Evolutionary conservation across 768 basidiomycete species (phyloP), one percentile per base, ranked within the genome.

Genomic region (Trametes villosa): DNA sequence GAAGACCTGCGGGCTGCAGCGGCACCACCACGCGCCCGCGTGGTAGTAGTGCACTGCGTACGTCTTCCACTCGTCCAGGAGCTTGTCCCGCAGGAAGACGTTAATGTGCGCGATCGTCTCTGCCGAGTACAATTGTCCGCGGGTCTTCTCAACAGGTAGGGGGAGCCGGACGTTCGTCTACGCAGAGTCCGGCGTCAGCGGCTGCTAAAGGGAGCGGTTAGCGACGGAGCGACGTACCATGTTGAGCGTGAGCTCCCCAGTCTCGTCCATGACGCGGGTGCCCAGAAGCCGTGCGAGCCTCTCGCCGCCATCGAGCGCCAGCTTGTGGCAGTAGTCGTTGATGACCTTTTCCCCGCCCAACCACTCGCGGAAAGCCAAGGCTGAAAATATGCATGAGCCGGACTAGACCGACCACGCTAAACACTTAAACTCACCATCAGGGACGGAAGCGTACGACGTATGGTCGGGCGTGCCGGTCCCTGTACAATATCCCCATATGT

Each of bases 301-400:
- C 60, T 77, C 79, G 0, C 89, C 92, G 8, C 91, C 93, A 42
- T 80, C 70, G 3, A 89, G 60, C 4, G 91, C 93, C 6, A 93
- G 78, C 9, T 77, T 67, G 71, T 86, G 88, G 65, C 86, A 91
- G 70, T 94, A 93, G 9, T 75, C 74, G 64, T 82, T 84, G 59
- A 95, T 94, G 47, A 77, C 79, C 27, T 81, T 71, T 70, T 95
- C 92, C 4, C 93, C 92, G 1, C 93, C 92, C 2, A 93, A 72
- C 76, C 82, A 83, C 59, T 80, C 68, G 30, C 93, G 83, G 75
- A 94, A 94, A 29, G 86, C 81, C 7, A 93, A 70, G 0, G 92
- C 92, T 86, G 53, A 18, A 24, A 12, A 34, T 34, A 4, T 9
- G n/a, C 29, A 13, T n/a, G 2, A 30, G 1, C n/a, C 20, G 17